Evolutionary conservation across 495 filamentous ascomycete genomes (phyloP).

Genomic region (Podospora conica): DNA sequence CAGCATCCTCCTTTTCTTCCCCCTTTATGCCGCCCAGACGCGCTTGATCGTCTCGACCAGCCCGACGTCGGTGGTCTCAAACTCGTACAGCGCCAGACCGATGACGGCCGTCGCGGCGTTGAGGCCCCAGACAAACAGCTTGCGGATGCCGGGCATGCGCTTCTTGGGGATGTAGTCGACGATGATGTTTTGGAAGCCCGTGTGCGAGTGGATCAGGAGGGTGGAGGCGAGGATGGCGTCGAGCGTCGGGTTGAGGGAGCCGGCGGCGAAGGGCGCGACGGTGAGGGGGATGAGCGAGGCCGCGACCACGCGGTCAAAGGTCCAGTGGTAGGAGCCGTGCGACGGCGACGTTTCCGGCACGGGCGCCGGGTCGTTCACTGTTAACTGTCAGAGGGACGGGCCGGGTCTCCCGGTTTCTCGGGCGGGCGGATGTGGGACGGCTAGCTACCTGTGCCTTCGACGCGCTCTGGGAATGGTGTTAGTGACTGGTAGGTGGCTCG

Average conservation of each 20-base stretch:
- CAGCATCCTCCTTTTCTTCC: background rate
- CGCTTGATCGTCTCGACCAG: constrained; percentile 81
- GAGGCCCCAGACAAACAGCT: constrained; percentile 65
- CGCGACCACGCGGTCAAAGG: constrained; percentile 80
- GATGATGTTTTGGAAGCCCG: constrained; percentile 85
- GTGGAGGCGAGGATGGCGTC: constrained; percentile 81
- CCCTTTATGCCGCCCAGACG: constrained; percentile 65
- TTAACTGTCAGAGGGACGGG: constrained; percentile 19
- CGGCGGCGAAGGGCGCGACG: constrained; percentile 84
- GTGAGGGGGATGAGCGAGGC: constrained; percentile 77
- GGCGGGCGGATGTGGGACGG: constrained; percentile 8
- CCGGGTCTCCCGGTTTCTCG: background rate
- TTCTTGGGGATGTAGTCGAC: constrained; percentile 82
- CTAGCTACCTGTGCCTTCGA: constrained; percentile 68
- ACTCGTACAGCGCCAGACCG: constrained; percentile 88
- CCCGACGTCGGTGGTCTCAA: constrained; percentile 98
- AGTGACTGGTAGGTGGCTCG: background rate
- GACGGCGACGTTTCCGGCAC: constrained; percentile 64
- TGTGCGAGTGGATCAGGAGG: constrained; percentile 85
- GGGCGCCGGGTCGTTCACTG: constrained; percentile 82
- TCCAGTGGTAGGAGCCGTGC: constrained; percentile 97
- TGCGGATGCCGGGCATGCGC: constrained; percentile 60
- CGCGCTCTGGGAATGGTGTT: constrained; percentile 50
- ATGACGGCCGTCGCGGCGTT: constrained; percentile 73
- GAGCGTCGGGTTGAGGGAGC: constrained; percentile 79